Evolutionary conservation across 2,329 filamentous ascomycete genomes (phyloP).

Genomic region (Nemania diffusa): DNA sequence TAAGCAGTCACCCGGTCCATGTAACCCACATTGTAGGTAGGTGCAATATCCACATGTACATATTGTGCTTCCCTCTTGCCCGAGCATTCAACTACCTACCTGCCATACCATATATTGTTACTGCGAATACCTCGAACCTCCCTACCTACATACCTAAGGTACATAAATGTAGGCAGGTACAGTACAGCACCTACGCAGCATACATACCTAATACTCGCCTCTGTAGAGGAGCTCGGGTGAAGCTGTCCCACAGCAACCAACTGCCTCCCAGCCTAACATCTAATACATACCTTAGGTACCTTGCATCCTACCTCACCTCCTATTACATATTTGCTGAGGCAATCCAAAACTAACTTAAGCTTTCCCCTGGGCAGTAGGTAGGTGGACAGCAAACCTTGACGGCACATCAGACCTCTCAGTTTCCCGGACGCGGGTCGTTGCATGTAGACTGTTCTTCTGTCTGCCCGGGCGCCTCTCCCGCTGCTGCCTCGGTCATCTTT

Average conservation of each 20-base stretch:
- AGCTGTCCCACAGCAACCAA: too few relatives aligned
- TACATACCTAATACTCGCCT: too few relatives aligned
- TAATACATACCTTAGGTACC: too few relatives aligned
- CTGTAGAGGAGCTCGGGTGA: too few relatives aligned
- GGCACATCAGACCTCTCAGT: not conserved
- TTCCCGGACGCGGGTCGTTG: not conserved
- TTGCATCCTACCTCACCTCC: not conserved
- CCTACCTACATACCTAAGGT: too few relatives aligned
- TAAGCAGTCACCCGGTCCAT: constrained; percentile 10
- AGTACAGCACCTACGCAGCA: too few relatives aligned
- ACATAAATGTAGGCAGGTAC: too few relatives aligned
- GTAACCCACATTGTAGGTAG: not conserved
- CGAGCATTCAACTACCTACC: too few relatives aligned
- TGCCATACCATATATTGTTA: too few relatives aligned
- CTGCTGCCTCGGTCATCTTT: not conserved
- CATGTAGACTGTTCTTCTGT: constrained; percentile 3
- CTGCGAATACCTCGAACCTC: too few relatives aligned
- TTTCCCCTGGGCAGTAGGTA: not conserved
- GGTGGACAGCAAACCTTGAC: not conserved
- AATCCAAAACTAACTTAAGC: not conserved
- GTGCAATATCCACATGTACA: not conserved
- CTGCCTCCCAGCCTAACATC: too few relatives aligned
- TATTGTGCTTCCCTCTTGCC: too few relatives aligned
- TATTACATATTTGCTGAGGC: not conserved
- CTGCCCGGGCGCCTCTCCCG: not conserved